Evolutionary conservation across 768 basidiomycete genomes (phyloP).

Genomic region (Leccinellum luteum): DNA sequence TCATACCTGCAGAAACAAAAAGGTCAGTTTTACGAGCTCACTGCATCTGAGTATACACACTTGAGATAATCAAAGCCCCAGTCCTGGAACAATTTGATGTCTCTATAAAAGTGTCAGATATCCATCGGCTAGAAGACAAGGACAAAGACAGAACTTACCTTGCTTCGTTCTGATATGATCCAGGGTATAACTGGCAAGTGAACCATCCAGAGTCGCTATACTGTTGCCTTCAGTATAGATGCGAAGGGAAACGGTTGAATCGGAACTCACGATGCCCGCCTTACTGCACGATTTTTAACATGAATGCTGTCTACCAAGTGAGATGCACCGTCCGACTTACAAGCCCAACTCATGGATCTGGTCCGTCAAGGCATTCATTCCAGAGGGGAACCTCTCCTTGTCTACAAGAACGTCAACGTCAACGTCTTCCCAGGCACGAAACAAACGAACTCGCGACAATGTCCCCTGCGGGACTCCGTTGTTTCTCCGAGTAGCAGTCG

Average conservation of each 20-base stretch:
- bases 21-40: background rate
- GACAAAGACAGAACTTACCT: constrained; percentile 33
- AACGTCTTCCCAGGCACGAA: background rate
- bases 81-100: constrained; percentile 54
- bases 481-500: constrained; percentile 63
- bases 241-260: background rate
- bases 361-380: constrained; percentile 56
- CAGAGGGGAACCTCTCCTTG: constrained; percentile 50
- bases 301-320: background rate
- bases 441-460: constrained; percentile 49
- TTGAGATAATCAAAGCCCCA: constrained; percentile 70
- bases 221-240: constrained; percentile 27
- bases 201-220: constrained; percentile 71
- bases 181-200: constrained; percentile 63
- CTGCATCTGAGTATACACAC: constrained; percentile 32
- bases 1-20: constrained; percentile 44
- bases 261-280: constrained; percentile 54
- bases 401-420: constrained; percentile 32
- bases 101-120: constrained; percentile 34
- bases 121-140: background rate
- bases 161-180: constrained; percentile 61
- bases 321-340: constrained; percentile 35
- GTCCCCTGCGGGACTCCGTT: constrained; percentile 48
- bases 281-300: constrained; percentile 35
- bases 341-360: constrained; percentile 55